Evolutionary conservation across 768 basidiomycete genomes (phyloP).

Genomic region (Lentinula lateritia): DNA sequence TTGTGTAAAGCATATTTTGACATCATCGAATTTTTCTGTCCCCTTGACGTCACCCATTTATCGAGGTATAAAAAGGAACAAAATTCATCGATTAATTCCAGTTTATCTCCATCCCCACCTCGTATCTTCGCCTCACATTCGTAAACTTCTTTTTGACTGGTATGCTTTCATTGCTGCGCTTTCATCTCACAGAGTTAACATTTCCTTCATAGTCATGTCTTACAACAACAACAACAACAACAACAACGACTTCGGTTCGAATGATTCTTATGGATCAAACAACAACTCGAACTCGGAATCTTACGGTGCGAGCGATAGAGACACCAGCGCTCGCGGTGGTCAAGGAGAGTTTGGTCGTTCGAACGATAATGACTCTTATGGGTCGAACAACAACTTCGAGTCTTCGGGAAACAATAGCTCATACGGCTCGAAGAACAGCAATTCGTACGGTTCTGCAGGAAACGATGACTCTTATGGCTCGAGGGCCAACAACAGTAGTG

Average conservation of each 20-base stretch:
- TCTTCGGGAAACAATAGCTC: background rate
- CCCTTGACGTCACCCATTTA: background rate
- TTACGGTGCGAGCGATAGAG: background rate
- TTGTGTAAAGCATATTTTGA: too few species aligned
- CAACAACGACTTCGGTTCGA: constrained; percentile 6
- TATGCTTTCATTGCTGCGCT: background rate
- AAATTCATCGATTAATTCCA: background rate
- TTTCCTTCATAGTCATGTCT: background rate
- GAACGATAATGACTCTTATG: constrained; percentile 6
- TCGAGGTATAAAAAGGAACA: background rate
- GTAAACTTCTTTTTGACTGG: background rate
- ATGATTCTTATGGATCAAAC: constrained; percentile 3
- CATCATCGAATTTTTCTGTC: background rate
- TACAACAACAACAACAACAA: background rate
- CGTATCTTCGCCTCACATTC: background rate
- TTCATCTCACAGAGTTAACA: background rate
- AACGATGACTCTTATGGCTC: background rate
- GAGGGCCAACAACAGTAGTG: background rate
- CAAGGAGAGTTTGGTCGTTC: background rate
- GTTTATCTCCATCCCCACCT: background rate
- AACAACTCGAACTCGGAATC: background rate
- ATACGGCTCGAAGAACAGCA: background rate
- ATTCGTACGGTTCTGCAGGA: background rate
- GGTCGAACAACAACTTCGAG: background rate
- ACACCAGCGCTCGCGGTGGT: background rate